Evolutionary conservation across 2,329 filamentous ascomycete species (phyloP), one percentile per base, ranked within the genome.

Genomic region (Colletotrichum cereale): DNA sequence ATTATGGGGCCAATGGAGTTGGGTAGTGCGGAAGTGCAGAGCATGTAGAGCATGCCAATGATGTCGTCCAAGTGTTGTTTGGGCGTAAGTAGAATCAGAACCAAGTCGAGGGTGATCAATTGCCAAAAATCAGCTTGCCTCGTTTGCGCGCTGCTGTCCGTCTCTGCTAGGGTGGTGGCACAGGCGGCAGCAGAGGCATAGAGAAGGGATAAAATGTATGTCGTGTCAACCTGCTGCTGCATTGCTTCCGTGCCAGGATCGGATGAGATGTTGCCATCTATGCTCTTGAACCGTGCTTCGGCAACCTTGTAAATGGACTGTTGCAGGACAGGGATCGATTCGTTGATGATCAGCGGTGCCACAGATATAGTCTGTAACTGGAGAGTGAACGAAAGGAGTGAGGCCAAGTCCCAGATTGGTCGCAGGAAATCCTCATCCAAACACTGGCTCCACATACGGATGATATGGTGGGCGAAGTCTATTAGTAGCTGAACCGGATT

Each of bases 381-480:
- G 5, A 95, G 81, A 0, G 91, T 87, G 73, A 92, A 91, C 16
- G 87, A 84, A 16, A 94, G 77, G 42, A 93, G 83, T 29, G 91
- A 87, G 29, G 92, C 83, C 4, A 96, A 82, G 47, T 93, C 84
- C 73, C 87, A 88, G 50, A 95, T 84, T 0, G 93, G 91, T 14
- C 84, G 83, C 76, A 90, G 89, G 80, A 89, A 84, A 74, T 85
- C 84, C 75, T 95, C 92, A 14, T 87, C 83, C 8, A 91, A 81
- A 77, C 93, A 95, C 26, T 85, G 86, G 21, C 85, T 85, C 93
- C 93, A 96, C 18, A 96, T 79, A 21, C 86, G 84, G 61, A 93
- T 85, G 26, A 95, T 80, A 38, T 90, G 83, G 60, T 88, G 84
- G 62, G 89, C 90, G 74, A 95, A 90, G 71, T 90, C 88, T 12